Evolutionary conservation across 805 yeast genomes (phyloP).

Genomic region (Wickerhamiella sorbophila): DNA sequence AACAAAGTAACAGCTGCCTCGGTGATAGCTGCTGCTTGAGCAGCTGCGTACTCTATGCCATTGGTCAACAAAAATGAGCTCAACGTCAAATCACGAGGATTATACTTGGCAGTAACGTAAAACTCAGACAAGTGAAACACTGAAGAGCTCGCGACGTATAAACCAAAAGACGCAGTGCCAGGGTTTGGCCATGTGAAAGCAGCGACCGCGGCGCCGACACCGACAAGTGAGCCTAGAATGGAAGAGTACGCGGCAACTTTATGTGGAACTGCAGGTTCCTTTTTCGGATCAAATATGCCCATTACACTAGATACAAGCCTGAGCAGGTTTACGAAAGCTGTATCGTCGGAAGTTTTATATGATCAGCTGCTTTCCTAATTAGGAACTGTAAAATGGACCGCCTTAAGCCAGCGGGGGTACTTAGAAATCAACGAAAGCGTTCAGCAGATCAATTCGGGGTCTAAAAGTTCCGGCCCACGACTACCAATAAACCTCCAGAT

Average conservation of each 20-base stretch:
- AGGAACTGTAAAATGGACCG: no score
- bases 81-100: conserved; percentile 46
- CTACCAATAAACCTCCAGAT: no score
- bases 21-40: conserved; percentile 39
- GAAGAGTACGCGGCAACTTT: conserved; percentile 21
- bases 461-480: no score
- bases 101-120: conserved; percentile 61
- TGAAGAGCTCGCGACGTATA: conserved; percentile 41
- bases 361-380: no score
- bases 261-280: conserved; percentile 17
- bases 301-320: no score
- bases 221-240: conserved; percentile 20
- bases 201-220: conserved; percentile 9
- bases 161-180: conserved; percentile 15
- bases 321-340: no score
- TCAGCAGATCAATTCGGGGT: no score
- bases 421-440: no score
- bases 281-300: conserved; percentile 5
- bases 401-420: no score
- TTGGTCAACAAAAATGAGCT: conserved; percentile 59
- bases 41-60: conserved; percentile 42
- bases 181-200: background rate
- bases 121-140: conserved; percentile 75
- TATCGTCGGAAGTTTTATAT: no score
- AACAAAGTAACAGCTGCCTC: conserved; percentile 36